Percentiles rank a stretch among this genome's conserved stretches.
These are phyloP conservation scores for Colletotrichum sp. DNA, from an alignment of 2,329 filamentous ascomycete species.

Conservation along the genomic window DNA sequence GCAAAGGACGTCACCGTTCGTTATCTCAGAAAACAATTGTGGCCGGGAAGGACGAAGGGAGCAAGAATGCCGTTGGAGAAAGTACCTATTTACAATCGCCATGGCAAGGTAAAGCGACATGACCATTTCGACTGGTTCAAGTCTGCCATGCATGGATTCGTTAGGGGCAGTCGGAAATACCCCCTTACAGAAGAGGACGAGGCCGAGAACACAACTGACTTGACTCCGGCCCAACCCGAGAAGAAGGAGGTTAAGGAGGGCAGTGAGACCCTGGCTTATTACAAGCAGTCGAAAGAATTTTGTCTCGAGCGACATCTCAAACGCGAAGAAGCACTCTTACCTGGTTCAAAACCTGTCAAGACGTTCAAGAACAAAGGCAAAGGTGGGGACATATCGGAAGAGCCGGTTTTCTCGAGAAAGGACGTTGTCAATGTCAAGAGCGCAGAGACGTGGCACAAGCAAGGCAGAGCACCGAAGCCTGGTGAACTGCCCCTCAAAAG, in stretches of 20 bases:
- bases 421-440: constrained; percentile 89
- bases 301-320: constrained; percentile 86
- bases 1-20: constrained; percentile 95
- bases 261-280: constrained; percentile 84
- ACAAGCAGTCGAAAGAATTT: constrained; percentile 85
- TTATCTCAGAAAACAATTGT: constrained; percentile 81
- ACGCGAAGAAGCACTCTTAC: constrained; percentile 85
- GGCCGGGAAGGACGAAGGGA: constrained; percentile 91
- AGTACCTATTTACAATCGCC: constrained; percentile 76
- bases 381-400: constrained; percentile 73
- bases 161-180: constrained; percentile 48
- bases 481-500: constrained; percentile 81
- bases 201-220: constrained; percentile 77
- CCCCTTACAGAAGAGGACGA: constrained; percentile 77
- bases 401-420: constrained; percentile 79
- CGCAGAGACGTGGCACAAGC: constrained; percentile 97
- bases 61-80: constrained; percentile 80
- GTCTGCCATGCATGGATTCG: constrained; percentile 77
- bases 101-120: constrained; percentile 78
- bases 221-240: constrained; percentile 74
- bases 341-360: constrained; percentile 72
- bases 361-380: constrained; percentile 79
- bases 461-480: constrained; percentile 76
- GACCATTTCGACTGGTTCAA: constrained; percentile 91
- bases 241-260: constrained; percentile 77